Percentiles rank a stretch among this genome's conserved stretches.
Conservation (phyloP, 1,139 yeast species). For the Nadsonia commutata region DNA sequence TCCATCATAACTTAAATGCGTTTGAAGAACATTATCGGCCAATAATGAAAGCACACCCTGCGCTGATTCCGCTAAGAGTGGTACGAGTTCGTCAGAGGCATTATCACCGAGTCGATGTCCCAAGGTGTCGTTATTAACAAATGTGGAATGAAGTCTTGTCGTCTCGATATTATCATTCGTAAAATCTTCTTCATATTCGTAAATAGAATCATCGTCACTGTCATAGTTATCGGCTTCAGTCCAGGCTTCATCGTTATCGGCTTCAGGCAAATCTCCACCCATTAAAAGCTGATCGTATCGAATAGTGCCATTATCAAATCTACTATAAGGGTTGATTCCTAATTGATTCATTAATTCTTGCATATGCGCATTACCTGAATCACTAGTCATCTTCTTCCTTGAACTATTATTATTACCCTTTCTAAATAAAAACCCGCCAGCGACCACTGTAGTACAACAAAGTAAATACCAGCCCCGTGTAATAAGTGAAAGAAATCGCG, state of each 20-base stretch:
- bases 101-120: too few species aligned
- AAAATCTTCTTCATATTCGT: slow-evolving; percentile 9
- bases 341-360: background rate
- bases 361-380: background rate
- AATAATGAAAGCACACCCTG: background rate
- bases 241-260: slow-evolving; percentile 6
- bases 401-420: background rate
- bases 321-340: background rate
- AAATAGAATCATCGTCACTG: slow-evolving; percentile 9
- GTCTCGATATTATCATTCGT: too few species aligned
- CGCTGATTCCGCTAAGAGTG: background rate
- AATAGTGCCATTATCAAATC: background rate
- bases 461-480: too few species aligned
- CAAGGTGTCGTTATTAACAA: too few species aligned
- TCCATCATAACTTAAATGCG: background rate
- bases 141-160: too few species aligned
- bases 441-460: background rate
- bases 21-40: background rate
- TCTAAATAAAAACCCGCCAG: background rate
- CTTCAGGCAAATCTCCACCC: background rate
- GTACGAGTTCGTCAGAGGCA: too few species aligned
- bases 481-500: too few species aligned
- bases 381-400: background rate
- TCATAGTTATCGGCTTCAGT: slow-evolving; percentile 6
- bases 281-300: slow-evolving; percentile 1